Conservation (phyloP, 2,329 filamentous ascomycete genomes). For the Arthrobotrys sphaeroides region DNA sequence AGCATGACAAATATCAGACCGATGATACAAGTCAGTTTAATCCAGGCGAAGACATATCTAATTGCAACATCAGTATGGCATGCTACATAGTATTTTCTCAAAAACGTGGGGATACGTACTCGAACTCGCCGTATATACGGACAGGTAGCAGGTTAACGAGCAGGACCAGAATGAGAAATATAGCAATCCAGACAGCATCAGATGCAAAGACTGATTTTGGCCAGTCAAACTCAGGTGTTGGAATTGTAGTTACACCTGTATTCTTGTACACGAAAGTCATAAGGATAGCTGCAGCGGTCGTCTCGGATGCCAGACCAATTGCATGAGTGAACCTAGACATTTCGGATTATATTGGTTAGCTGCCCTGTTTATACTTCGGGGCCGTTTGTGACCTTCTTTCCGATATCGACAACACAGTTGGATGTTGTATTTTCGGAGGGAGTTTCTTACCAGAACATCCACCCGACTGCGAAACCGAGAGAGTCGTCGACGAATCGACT, state of each 20-base stretch:
- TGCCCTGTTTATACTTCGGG: neutral
- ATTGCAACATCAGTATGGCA: neutral
- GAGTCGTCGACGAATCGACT: slow-evolving; percentile 62
- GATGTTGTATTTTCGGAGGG: slow-evolving; percentile 29
- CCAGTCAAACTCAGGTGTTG: slow-evolving; percentile 52
- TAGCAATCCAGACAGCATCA: slow-evolving; percentile 61
- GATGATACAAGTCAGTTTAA: slow-evolving; percentile 62
- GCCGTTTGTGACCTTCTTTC: neutral
- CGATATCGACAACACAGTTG: slow-evolving; percentile 15
- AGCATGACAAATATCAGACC: slow-evolving; percentile 63
- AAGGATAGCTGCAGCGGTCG: slow-evolving; percentile 61
- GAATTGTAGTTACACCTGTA: slow-evolving; percentile 38
- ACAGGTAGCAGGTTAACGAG: slow-evolving; percentile 61
- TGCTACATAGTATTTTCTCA: neutral
- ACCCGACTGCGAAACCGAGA: slow-evolving; percentile 63
- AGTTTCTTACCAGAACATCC: slow-evolving; percentile 62
- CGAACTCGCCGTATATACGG: slow-evolving; percentile 59
- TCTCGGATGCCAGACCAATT: slow-evolving; percentile 60
- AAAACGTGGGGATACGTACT: slow-evolving; percentile 56
- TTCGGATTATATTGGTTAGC: neutral
- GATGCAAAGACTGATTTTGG: slow-evolving; percentile 38
- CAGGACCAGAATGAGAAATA: slow-evolving; percentile 59
- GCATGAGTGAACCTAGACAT: slow-evolving; percentile 59
- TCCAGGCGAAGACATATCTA: slow-evolving; percentile 58
- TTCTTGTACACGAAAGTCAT: slow-evolving; percentile 62